phyloP scores from a whole-genome alignment of 108 stramenopile species.

The Licmophora abbreviata region DNA sequence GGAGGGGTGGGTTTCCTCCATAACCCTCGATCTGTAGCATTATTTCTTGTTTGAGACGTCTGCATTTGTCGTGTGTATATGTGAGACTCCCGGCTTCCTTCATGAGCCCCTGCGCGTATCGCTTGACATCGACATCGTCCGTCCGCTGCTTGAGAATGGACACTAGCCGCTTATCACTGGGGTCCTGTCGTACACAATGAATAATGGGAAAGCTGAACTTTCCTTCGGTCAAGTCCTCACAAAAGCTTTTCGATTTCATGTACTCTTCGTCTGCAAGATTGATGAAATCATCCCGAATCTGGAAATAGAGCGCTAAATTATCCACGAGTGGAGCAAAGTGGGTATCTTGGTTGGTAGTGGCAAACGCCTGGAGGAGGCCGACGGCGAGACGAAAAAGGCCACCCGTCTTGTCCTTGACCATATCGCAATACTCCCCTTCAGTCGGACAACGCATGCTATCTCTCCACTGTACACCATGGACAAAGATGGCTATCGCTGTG shows the following conservation, averaged over 20 bases:
- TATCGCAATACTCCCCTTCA: conserved; percentile 71
- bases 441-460: conserved; percentile 65
- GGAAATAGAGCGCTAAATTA: conserved; percentile 90
- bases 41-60: conserved; percentile 44
- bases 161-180: conserved; percentile 21
- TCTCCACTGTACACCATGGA: conserved; percentile 38
- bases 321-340: conserved; percentile 78
- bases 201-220: conserved; percentile 94
- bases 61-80: conserved; percentile 67
- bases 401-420: conserved; percentile 94
- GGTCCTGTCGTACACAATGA: conserved; percentile 43
- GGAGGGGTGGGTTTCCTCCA: conserved; percentile 68
- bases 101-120: conserved; percentile 74
- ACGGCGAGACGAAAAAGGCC: conserved; percentile 94
- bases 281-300: conserved; percentile 93
- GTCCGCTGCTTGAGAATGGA: conserved; percentile 92
- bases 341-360: conserved; percentile 35
- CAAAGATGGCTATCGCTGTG: neutral
- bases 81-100: conserved; percentile 62
- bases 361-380: conserved; percentile 87
- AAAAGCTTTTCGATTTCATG: conserved; percentile 91
- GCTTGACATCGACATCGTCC: conserved; percentile 83
- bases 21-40: conserved; percentile 44
- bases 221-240: conserved; percentile 96
- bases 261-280: conserved; percentile 91